A percentile compares a stretch with the other conserved stretches of the same genome.
These are phyloP conservation scores for Phellinidium pouzarii DNA, from an alignment of 1,284 basidiomycete genomes.

Conservation along the genomic window DNA sequence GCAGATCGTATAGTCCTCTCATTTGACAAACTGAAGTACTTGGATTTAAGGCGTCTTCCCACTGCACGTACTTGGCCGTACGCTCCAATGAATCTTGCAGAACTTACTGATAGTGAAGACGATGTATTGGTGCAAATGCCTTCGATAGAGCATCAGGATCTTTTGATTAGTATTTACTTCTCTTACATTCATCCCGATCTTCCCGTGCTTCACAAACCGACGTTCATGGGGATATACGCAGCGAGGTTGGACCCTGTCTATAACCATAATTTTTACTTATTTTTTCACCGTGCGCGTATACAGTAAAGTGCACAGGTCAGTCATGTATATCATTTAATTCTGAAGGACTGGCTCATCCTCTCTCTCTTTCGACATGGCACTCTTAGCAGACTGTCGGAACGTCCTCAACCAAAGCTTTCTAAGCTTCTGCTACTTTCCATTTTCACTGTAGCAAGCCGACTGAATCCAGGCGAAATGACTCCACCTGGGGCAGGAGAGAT, in stretches of 20 bases:
- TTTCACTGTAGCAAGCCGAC: conserved; percentile 73
- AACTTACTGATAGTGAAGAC: conserved; percentile 37
- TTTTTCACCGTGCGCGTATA: background rate
- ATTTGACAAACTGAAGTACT: background rate
- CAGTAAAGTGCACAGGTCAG: background rate
- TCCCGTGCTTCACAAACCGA: conserved; percentile 66
- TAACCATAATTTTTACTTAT: background rate
- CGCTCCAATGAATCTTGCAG: conserved; percentile 31
- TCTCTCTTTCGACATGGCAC: background rate
- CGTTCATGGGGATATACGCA: conserved; percentile 62
- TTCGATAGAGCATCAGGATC: conserved; percentile 51
- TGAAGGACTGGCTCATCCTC: conserved; percentile 29
- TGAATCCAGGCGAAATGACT: conserved; percentile 44
- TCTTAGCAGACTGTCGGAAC: conserved; percentile 26
- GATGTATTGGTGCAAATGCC: conserved; percentile 41
- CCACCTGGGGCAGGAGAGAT: conserved; percentile 45
- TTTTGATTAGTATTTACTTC: conserved; percentile 70
- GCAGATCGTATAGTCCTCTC: no score
- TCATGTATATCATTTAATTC: conserved; percentile 24
- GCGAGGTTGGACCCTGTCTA: conserved; percentile 42
- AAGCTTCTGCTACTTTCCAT: conserved; percentile 70
- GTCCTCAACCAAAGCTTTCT: conserved; percentile 46
- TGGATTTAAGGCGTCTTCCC: conserved; percentile 56
- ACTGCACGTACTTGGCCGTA: conserved; percentile 72
- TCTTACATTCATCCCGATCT: conserved; percentile 74